Base-by-base conservation (phyloP, 148 eudicot genomes). In the Arctostaphylos glauca region DNA sequence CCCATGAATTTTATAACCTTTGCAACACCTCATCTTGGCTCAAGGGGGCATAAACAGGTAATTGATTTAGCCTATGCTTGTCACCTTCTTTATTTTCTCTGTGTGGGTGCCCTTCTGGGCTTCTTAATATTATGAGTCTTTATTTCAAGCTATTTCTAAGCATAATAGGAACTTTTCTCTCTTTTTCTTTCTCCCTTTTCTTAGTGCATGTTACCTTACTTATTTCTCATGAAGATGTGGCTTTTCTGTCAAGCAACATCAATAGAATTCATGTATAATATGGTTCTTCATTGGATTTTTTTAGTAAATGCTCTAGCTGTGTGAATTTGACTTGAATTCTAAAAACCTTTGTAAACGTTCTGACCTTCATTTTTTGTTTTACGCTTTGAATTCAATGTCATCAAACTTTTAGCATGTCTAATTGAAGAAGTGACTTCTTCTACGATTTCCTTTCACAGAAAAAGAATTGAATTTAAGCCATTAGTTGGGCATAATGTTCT, bases 1-100 rank as follows among this genome's bases (percentile, higher is more conserved):
- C 99, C 99, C 23, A 81, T 94, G 78, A 96, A 92, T 86, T 96
- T 93, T 76, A 88, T 96, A 74, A 94, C 99, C 78, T 85, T 83
- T 43, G 99, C 99, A 46, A 87, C 99, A 5, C 99, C 99, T 23
- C 98, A 96, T 83, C 98, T 96, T 79, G 99, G 99, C 83, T 90
- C 93, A 66, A 89, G 93, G 85, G 99, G 94, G 38, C 95, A 92
- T 88, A 93, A 90, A 82, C 99, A 96, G 95, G 99, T 94, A 54
- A 81, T 54, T 67, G 46, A 72, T 62, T 5, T 52, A 23, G 50
- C 7, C 46, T 74, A 54, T 55, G 18, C 66, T 49, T 71, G 5
- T 67, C 55, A 31, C 0, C 38, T 31, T 31, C 38, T 31, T 31
- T 1, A 31, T 31, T 31, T 31, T 31, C 38, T 31, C 1, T 12